Evolutionary conservation across 1,284 basidiomycete species (phyloP), one percentile per base, ranked within the genome.

Genomic region (Neotropicomus parvogracilis): DNA sequence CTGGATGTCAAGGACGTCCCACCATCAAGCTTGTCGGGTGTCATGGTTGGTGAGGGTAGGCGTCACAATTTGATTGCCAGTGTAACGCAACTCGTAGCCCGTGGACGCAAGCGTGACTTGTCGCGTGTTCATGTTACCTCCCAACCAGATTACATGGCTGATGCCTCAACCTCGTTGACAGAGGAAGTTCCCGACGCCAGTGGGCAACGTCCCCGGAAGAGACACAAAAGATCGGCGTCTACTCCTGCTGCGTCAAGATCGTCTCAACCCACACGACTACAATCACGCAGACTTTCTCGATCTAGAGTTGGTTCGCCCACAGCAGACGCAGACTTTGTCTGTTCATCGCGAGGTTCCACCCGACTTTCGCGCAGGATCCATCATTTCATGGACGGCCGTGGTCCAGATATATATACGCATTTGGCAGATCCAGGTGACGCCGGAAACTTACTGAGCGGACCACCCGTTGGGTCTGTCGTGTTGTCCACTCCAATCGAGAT

Each of bases 401-500:
- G 29, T 43, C 41, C 55, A 28, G 63, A 67, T 46, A 66, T 67
- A 26, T 68, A 64, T 48, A 44, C 29, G 1, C 57, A 65, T 40
- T 54, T 67, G 44, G 62, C 62, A 24, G 57, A 46, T 49, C 55
- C 57, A 1, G 41, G 44, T n/a, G 49, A 39, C 11, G 34, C 38
- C 1, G 35, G 40, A 41, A 43, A 27, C 13, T 20, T 64, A 21
- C 38, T 63, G n/a, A 48, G 29, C 34, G 48, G 46, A 16, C 35
- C 46, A n/a, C 37, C 43, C 11, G 17, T 26, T 37, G 17, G 16
- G 14, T 49, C 57, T 36, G 28, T 43, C 29, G n/a, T 43, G 13
- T 26, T 19, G 16, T 44, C 55, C 28, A 36, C 40, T 28, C 27
- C 44, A 36, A 37, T 39, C 14, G 49, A 32, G n/a, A 34, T 26